Evolutionary conservation across 2,329 filamentous ascomycete species (phyloP), one percentile per base, ranked within the genome.

Genomic region (Pseudogymnoascus destructans): DNA sequence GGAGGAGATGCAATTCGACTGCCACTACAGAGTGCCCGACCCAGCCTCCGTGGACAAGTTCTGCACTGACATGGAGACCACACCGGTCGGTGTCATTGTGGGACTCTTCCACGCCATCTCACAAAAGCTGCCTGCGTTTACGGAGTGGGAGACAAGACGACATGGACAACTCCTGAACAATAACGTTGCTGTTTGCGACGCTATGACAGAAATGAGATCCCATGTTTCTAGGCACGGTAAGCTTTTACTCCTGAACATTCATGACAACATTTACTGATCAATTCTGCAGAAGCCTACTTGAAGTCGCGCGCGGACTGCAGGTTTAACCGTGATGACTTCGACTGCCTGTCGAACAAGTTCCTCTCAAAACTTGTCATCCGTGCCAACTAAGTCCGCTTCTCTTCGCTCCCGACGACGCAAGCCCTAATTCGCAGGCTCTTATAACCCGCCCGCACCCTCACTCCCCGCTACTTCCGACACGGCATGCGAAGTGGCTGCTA

Each of bases 1-100:
- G 92, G 92, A 97, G 72, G 87, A 95, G 79, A 96, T 97, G 84
- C 91, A 97, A 72, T 97, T 96, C 69, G 92, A 97, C 74, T 95
- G 88, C 78, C 89, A 95, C 74, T 97, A 95, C 79, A 87, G 92
- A 57, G 85, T 95, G 3, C 89, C 88, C 3, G 91, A 96, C 70
- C 80, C 86, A 58, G 78, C 80, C 55, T 86, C 87, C 4, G 91
- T 95, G 62, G 84, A 92, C 69, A 95, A 95, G 75, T 97, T 97
- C 78, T 96, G 91, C 77, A 82, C 77, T 60, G 92, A 97, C 69
- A 97, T 97, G 92, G 92, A 97, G 76, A 88, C 87, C 8, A 95
- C 87, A 6, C 92, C 92, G 0, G 91, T 97, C 40, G 92, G 92
- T 66, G 92, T 97, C 66, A 95, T 97, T 67, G 90, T 95, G 63